Percentiles rank a stretch among this genome's conserved stretches.
Evolutionary conservation across 2,329 filamentous ascomycete genomes (phyloP).

Genomic region (Simplicillium sp.): DNA sequence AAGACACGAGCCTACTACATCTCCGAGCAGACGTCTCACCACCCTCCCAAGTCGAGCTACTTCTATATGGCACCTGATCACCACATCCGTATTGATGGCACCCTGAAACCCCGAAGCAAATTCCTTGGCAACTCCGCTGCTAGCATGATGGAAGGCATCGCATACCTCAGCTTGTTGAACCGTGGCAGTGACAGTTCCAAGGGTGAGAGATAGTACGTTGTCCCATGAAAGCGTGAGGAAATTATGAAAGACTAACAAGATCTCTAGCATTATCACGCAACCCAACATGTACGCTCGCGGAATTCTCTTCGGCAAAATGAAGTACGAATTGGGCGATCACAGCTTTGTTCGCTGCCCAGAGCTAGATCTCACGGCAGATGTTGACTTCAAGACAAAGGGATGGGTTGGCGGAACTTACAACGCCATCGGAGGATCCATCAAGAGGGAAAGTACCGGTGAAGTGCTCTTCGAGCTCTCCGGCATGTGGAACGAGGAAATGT

Average conservation of each 20-base stretch:
- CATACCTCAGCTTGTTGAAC: slow-evolving; percentile 75
- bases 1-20: slow-evolving; percentile 88
- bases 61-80: slow-evolving; percentile 97
- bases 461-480: slow-evolving; percentile 85
- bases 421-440: slow-evolving; percentile 85
- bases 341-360: slow-evolving; percentile 89
- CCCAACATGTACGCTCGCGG: slow-evolving; percentile 98
- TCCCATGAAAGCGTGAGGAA: background rate
- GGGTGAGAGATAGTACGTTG: slow-evolving; percentile 78
- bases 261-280: slow-evolving; percentile 48
- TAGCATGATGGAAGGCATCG: slow-evolving; percentile 96
- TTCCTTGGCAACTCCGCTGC: slow-evolving; percentile 96
- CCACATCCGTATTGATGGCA: slow-evolving; percentile 89
- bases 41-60: slow-evolving; percentile 97
- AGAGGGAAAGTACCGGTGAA: slow-evolving; percentile 78
- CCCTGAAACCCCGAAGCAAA: slow-evolving; percentile 85
- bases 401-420: slow-evolving; percentile 97
- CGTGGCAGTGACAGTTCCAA: slow-evolving; percentile 53
- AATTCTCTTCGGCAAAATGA: slow-evolving; percentile 98
- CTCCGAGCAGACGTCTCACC: slow-evolving; percentile 94
- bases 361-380: slow-evolving; percentile 73
- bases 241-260: background rate
- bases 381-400: slow-evolving; percentile 98
- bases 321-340: slow-evolving; percentile 95
- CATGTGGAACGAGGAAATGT: slow-evolving; percentile 92